Conservation (phyloP, 768 basidiomycete genomes). For the Phaeotremella skinneri region DNA sequence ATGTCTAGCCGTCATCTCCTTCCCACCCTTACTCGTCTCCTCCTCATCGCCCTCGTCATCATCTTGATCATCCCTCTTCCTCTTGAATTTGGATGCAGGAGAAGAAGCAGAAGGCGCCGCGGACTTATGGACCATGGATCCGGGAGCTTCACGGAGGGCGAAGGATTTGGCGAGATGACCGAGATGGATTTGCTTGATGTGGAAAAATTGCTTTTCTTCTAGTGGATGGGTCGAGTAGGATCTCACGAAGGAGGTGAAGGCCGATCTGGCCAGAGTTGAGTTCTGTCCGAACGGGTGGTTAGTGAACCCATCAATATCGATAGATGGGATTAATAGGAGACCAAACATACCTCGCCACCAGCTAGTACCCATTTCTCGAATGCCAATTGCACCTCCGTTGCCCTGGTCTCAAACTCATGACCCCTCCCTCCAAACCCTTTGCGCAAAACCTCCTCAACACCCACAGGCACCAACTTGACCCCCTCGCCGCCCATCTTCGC, state of each 20-base stretch:
- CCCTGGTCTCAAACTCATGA: conserved; percentile 76
- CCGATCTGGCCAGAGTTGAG: conserved; percentile 70
- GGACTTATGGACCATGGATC: conserved; percentile 23
- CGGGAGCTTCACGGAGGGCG: conserved; percentile 49
- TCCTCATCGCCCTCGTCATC: conserved; percentile 52
- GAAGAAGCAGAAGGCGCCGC: conserved; percentile 24
- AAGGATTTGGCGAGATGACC: conserved; percentile 64
- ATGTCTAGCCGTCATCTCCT: conserved; percentile 47
- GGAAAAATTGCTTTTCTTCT: conserved; percentile 94
- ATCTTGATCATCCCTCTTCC: conserved; percentile 26
- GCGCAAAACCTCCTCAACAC: conserved; percentile 68
- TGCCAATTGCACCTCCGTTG: conserved; percentile 91
- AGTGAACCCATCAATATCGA: conserved; percentile 6
- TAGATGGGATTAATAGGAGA: not conserved
- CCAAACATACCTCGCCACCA: conserved; percentile 63
- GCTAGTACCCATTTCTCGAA: conserved; percentile 90
- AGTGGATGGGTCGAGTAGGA: conserved; percentile 97
- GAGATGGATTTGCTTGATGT: conserved; percentile 86
- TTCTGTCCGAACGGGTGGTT: conserved; percentile 58
- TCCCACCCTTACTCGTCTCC: conserved; percentile 38
- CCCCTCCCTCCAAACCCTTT: conserved; percentile 83
- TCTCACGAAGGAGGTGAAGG: conserved; percentile 86
- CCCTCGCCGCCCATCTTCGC: conserved; percentile 67
- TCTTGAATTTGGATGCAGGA: conserved; percentile 24
- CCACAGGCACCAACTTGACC: conserved; percentile 61